A percentile compares a stretch with the other conserved stretches of the same genome.
Evolutionary conservation across 1,284 basidiomycete genomes (phyloP).

Genomic region (Ganoderma sinense): DNA sequence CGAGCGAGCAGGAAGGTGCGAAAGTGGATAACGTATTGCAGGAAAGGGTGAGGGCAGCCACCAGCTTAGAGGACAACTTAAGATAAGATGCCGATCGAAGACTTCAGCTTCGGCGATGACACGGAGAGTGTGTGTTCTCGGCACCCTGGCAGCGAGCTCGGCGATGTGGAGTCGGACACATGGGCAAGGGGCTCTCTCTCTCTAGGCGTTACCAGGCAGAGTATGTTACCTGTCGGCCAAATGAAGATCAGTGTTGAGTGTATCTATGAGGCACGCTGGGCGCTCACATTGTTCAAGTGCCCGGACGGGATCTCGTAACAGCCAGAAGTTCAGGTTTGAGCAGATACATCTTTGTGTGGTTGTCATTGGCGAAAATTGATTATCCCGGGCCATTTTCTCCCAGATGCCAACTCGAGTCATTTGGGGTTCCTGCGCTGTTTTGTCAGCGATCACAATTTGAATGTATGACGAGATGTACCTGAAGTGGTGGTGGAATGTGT

Average conservation of each 20-base stretch:
- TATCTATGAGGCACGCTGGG: not conserved
- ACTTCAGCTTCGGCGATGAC: conserved; percentile 6
- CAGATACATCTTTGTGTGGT: not conserved
- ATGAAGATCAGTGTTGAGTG: not conserved
- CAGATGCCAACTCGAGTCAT: not conserved
- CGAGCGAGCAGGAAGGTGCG: not conserved
- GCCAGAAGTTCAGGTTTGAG: not conserved
- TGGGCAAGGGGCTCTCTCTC: too few relatives aligned
- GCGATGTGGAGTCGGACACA: not conserved
- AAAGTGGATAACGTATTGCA: not conserved
- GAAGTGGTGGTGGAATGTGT: not conserved
- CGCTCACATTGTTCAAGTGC: not conserved
- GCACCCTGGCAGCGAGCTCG: not conserved
- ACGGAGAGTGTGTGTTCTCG: conserved; percentile 11
- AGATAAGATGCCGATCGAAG: conserved; percentile 4
- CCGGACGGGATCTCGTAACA: not conserved
- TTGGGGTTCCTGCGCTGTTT: not conserved
- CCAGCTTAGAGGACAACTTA: not conserved
- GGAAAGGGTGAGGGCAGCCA: not conserved
- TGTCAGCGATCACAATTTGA: not conserved
- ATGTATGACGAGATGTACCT: not conserved
- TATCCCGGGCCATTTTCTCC: not conserved
- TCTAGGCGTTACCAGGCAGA: not conserved
- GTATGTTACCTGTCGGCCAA: not conserved
- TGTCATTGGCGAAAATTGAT: not conserved